Conservation (phyloP, 345 rosid species). For the Eucalyptus victrix region DNA sequence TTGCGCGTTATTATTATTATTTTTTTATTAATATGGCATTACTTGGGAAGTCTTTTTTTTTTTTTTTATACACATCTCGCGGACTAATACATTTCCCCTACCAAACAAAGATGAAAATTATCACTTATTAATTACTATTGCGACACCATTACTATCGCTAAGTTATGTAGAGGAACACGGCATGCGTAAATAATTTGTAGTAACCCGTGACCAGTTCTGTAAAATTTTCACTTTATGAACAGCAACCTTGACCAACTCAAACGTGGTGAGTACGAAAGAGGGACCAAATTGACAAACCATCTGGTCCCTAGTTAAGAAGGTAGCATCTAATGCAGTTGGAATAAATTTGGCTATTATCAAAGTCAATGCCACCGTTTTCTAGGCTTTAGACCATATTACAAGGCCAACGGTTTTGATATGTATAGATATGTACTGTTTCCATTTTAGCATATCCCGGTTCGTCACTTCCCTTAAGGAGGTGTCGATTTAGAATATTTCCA, state of each 20-base stretch:
- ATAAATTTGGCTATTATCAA: not conserved
- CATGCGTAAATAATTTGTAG: not conserved
- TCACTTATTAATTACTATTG: not conserved
- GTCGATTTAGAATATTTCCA: not conserved
- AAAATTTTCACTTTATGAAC: not conserved
- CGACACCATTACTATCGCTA: not conserved
- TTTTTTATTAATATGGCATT: too few species aligned
- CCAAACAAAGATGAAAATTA: not conserved
- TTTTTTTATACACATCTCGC: too few species aligned
- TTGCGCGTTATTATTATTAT: fast-evolving
- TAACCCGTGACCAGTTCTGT: not conserved
- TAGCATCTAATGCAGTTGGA: not conserved
- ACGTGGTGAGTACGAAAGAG: not conserved
- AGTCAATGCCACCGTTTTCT: not conserved
- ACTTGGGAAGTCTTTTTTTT: too few species aligned
- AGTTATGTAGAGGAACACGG: fast-evolving
- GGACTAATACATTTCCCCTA: not conserved
- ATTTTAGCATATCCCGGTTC: not conserved
- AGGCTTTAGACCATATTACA: not conserved
- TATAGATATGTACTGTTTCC: not conserved
- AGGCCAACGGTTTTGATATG: not conserved
- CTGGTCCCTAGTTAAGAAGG: not conserved
- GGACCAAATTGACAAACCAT: not conserved
- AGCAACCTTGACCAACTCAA: not conserved
- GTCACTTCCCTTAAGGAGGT: not conserved